These are phyloP conservation scores for Solanum sitiens DNA, from an alignment of 257 asterid species.

Conservation along the genomic window DNA sequence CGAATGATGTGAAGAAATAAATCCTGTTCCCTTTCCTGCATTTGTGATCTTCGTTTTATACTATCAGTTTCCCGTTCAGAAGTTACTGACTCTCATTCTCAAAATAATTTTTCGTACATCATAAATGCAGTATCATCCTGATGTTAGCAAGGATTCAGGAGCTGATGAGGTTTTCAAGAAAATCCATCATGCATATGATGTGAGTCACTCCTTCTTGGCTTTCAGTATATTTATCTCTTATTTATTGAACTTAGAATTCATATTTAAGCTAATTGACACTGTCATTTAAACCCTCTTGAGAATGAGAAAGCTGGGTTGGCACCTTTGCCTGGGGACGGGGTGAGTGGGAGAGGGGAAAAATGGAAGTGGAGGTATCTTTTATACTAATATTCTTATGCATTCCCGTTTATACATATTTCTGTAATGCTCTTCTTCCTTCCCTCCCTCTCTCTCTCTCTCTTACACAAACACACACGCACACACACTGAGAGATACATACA, in stretches of 20 bases:
- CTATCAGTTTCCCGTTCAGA: background rate
- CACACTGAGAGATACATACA: background rate
- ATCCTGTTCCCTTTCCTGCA: background rate
- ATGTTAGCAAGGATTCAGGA: constrained; percentile 69
- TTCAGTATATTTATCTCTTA: background rate
- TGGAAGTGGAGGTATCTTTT: background rate
- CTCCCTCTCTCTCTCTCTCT: background rate
- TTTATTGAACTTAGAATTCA: background rate
- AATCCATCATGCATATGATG: constrained; percentile 80
- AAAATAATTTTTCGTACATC: background rate
- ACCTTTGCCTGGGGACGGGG: background rate
- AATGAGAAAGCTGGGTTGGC: background rate
- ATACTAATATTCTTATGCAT: background rate
- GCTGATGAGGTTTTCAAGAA: constrained; percentile 65
- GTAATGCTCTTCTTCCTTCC: background rate
- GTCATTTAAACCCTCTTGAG: background rate
- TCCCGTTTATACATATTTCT: background rate
- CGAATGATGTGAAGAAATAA: background rate
- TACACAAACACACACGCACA: background rate
- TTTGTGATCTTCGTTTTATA: background rate
- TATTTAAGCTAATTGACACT: background rate
- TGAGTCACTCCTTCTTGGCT: constrained; percentile 18
- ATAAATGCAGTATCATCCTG: constrained; percentile 78
- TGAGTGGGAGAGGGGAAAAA: background rate
- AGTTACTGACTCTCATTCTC: background rate